A percentile compares a stretch with the other conserved stretches of the same genome.
Evolutionary conservation across 495 filamentous ascomycete genomes (phyloP).

Genomic region (Parathielavia appendiculata): DNA sequence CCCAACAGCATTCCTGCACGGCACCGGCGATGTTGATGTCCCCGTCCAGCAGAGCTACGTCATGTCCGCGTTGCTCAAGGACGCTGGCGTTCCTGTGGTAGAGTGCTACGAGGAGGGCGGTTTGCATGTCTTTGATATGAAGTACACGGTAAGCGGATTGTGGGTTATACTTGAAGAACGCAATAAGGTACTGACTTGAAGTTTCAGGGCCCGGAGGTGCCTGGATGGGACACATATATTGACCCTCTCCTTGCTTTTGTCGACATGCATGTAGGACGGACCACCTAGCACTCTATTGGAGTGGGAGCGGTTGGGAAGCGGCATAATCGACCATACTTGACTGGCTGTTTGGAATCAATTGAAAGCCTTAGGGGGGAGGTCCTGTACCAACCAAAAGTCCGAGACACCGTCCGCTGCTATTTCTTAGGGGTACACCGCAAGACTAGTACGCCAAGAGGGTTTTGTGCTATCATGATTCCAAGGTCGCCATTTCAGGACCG

Average conservation of each 20-base stretch:
- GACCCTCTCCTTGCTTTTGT: constrained; percentile 29
- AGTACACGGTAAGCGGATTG: constrained; percentile 25
- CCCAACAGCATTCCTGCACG: constrained; percentile 30
- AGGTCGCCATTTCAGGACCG: too few species aligned
- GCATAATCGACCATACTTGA: too few species aligned
- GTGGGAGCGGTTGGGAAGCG: too few species aligned
- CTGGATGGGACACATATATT: constrained; percentile 25
- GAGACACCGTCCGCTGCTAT: too few species aligned
- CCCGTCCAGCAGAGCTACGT: constrained; percentile 24
- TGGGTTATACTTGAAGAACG: neutral
- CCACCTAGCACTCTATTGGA: too few species aligned
- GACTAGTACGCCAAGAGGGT: too few species aligned
- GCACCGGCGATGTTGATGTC: constrained; percentile 22
- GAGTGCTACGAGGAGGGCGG: constrained; percentile 27
- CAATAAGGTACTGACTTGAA: neutral
- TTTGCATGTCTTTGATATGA: constrained; percentile 25
- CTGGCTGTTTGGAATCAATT: too few species aligned
- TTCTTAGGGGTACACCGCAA: too few species aligned
- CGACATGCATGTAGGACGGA: constrained; percentile 10
- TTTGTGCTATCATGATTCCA: too few species aligned
- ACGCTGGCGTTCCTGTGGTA: constrained; percentile 20
- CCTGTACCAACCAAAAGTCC: too few species aligned
- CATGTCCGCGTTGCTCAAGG: constrained; percentile 20
- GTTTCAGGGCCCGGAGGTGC: constrained; percentile 16
- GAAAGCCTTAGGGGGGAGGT: too few species aligned